Evolutionary conservation across 306 rosid genomes (phyloP).

Genomic region (Acacia acuminata): DNA sequence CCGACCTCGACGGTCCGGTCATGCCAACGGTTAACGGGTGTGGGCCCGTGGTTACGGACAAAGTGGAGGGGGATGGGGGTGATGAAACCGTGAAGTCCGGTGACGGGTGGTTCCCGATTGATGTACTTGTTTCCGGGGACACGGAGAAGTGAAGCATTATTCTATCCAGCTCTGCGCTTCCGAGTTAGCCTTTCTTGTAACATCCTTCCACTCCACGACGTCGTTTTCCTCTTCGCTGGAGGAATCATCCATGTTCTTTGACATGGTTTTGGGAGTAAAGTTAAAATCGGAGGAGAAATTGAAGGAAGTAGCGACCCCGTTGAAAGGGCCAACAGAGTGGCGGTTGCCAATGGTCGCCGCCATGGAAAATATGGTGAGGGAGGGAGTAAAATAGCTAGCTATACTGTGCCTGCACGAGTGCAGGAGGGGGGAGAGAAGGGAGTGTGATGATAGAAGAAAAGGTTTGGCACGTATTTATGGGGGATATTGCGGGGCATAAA

Average conservation of each 20-base stretch:
- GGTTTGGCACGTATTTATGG: not conserved
- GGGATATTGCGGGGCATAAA: not conserved
- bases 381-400: not conserved
- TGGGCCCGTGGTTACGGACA: constrained; percentile 78
- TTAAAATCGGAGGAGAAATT: constrained; percentile 24
- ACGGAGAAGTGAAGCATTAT: constrained; percentile 52
- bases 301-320: constrained; percentile 45
- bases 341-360: constrained; percentile 63
- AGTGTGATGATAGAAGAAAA: not conserved
- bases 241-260: constrained; percentile 34
- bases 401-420: not conserved
- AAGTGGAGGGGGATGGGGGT: constrained; percentile 80
- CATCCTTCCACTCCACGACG: not conserved
- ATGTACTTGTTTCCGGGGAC: constrained; percentile 79
- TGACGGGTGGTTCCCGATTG: constrained; percentile 68
- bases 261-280: not conserved
- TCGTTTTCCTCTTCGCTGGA: constrained; percentile 50
- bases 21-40: constrained; percentile 56
- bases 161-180: constrained; percentile 65
- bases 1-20: constrained; percentile 67
- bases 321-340: constrained; percentile 36
- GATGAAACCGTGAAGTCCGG: constrained; percentile 66
- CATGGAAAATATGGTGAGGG: constrained; percentile 33
- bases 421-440: not conserved
- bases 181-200: constrained; percentile 36